Conservation (phyloP, 805 yeast genomes). For the Wickerhamiella galacta region DNA sequence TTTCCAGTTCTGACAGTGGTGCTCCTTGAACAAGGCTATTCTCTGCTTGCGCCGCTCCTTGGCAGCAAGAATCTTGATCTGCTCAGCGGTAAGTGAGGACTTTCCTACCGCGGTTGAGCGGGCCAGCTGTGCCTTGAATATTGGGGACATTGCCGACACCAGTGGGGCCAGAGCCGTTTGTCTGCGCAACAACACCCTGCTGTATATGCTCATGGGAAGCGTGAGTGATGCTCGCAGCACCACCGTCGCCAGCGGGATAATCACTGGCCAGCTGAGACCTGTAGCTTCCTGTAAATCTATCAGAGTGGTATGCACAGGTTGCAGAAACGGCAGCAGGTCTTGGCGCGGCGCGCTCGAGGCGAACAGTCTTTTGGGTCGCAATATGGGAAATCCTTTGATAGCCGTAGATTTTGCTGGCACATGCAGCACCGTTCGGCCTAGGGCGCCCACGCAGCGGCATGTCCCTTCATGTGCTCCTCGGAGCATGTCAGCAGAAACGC, state of each 20-base stretch:
- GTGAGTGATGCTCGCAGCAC: slow-evolving; percentile 50
- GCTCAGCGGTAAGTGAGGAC: slow-evolving; percentile 50
- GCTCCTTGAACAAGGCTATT: slow-evolving; percentile 44
- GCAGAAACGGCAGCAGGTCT: slow-evolving; percentile 6
- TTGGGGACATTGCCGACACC: slow-evolving; percentile 58
- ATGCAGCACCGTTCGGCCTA: not conserved
- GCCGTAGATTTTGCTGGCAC: not conserved
- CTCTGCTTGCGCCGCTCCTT: slow-evolving; percentile 71
- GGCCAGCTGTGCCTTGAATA: slow-evolving; percentile 39
- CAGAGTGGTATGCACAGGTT: slow-evolving; percentile 11
- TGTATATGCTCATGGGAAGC: slow-evolving; percentile 59
- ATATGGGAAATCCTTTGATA: not conserved
- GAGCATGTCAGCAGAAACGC: not conserved
- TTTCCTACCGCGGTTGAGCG: slow-evolving; percentile 20
- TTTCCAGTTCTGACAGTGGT: slow-evolving; percentile 68
- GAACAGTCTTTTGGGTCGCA: not conserved
- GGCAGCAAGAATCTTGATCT: slow-evolving; percentile 52
- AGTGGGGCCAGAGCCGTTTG: slow-evolving; percentile 62
- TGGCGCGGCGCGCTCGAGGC: not conserved
- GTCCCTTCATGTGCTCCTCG: not conserved
- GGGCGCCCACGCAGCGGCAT: not conserved
- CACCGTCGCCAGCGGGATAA: slow-evolving; percentile 61
- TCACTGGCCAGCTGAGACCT: slow-evolving; percentile 68
- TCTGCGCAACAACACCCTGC: slow-evolving; percentile 48
- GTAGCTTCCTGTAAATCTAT: slow-evolving; percentile 14